Conservation (phyloP, 2,329 filamentous ascomycete genomes). For the Lachnellula subtilissima region DNA sequence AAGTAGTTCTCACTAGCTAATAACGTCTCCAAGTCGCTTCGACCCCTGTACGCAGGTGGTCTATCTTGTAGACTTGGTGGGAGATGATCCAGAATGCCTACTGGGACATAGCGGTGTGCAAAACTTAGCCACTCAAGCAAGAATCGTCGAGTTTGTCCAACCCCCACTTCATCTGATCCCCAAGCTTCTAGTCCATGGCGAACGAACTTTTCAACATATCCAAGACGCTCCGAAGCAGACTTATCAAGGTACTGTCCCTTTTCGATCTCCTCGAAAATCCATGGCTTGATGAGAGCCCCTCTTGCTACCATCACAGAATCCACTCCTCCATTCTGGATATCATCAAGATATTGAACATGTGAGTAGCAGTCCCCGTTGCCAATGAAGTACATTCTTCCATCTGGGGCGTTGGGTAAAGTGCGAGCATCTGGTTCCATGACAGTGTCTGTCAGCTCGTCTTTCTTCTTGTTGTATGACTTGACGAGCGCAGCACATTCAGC, state of each 20-base stretch:
- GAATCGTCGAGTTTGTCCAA: conserved; percentile 88
- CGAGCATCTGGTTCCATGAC: conserved; percentile 70
- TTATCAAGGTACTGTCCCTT: conserved; percentile 94
- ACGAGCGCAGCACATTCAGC: conserved; percentile 82
- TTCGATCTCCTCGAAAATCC: conserved; percentile 96
- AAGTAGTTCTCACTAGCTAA: conserved; percentile 86
- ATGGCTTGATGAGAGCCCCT: conserved; percentile 93
- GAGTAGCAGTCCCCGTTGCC: conserved; percentile 97
- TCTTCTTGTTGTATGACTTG: conserved; percentile 69
- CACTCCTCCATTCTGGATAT: conserved; percentile 72
- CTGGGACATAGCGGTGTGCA: conserved; percentile 81
- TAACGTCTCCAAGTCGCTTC: conserved; percentile 91
- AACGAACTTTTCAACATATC: conserved; percentile 82
- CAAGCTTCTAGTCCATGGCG: conserved; percentile 89
- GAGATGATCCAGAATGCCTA: conserved; percentile 82
- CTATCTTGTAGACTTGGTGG: conserved; percentile 87
- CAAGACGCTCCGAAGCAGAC: conserved; percentile 77
- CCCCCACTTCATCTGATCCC: conserved; percentile 91
- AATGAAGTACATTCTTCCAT: conserved; percentile 78
- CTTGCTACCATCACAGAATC: conserved; percentile 98
- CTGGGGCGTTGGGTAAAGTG: conserved; percentile 60
- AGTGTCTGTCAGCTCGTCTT: conserved; percentile 67
- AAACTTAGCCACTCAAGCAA: conserved; percentile 96
- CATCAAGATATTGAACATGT: conserved; percentile 77
- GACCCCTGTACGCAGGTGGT: conserved; percentile 75